A percentile compares a stretch with the other conserved stretches of the same genome.
Evolutionary conservation across 129 eudicot species (phyloP).

Genomic region (Saposhnikovia divaricata): DNA sequence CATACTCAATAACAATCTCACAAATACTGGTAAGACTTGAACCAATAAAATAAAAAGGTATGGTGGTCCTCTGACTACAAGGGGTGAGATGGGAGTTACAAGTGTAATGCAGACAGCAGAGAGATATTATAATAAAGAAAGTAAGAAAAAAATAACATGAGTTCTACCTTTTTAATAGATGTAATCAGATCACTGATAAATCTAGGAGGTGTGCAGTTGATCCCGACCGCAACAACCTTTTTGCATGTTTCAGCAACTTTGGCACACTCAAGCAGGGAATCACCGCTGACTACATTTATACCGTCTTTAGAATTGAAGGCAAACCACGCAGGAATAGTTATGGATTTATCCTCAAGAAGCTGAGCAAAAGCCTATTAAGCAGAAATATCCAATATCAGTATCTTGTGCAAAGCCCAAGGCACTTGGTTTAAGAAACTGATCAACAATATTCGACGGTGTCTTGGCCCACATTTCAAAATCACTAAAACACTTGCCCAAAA

Average conservation of each 20-base stretch:
- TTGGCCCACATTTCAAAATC: not conserved
- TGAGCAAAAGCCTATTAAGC: constrained; percentile 61
- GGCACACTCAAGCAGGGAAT: constrained; percentile 70
- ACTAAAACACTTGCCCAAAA: constrained; percentile 3
- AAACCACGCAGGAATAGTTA: constrained; percentile 82
- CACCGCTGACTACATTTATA: constrained; percentile 89
- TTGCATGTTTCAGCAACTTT: constrained; percentile 63
- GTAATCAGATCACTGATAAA: constrained; percentile 62
- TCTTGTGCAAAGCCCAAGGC: constrained; percentile 3
- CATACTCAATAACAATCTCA: not conserved
- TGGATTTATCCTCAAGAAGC: constrained; percentile 68
- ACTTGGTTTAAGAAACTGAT: not conserved
- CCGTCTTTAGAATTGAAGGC: constrained; percentile 94
- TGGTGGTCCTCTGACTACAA: not conserved
- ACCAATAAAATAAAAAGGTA: not conserved
- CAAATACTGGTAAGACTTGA: not conserved
- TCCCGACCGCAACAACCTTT: constrained; percentile 86
- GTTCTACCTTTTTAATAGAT: constrained; percentile 59
- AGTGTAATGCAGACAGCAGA: not conserved
- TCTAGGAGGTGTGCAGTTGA: constrained; percentile 96
- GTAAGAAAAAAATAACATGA: not conserved
- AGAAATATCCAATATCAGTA: not conserved
- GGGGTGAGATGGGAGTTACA: not conserved
- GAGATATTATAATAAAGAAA: not conserved
- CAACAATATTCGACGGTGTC: not conserved